phyloP scores from a whole-genome alignment of 1,284 basidiomycete species.

The Afroboletus lepidellus region DNA sequence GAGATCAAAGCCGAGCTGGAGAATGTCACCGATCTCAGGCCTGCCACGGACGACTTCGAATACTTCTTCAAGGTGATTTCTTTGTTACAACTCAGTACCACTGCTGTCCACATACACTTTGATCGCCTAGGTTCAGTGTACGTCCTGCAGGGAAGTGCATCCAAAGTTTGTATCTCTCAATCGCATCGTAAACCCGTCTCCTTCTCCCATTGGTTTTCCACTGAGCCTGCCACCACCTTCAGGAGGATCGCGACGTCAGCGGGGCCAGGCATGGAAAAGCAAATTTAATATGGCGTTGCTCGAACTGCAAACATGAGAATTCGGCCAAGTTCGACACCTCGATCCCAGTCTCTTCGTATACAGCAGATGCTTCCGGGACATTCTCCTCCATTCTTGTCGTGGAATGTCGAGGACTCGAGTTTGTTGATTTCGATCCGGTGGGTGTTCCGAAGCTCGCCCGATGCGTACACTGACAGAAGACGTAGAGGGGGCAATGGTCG shows the following conservation, averaged over 20 bases:
- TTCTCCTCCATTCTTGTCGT: conserved; percentile 62
- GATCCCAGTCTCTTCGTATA: conserved; percentile 53
- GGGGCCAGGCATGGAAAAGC: conserved; percentile 66
- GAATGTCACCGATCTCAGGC: conserved; percentile 67
- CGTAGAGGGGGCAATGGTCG: conserved; percentile 59
- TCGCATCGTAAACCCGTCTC: conserved; percentile 46
- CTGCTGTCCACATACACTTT: neutral
- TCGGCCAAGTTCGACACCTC: conserved; percentile 73
- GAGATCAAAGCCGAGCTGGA: conserved; percentile 78
- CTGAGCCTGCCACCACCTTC: conserved; percentile 3
- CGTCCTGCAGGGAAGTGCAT: conserved; percentile 71
- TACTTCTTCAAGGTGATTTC: conserved; percentile 69
- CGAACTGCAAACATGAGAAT: conserved; percentile 72
- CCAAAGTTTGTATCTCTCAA: conserved; percentile 70
- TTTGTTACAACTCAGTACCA: neutral
- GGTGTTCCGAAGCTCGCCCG: conserved; percentile 34
- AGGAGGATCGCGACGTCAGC: conserved; percentile 64
- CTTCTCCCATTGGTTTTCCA: neutral
- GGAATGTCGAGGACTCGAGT: conserved; percentile 79
- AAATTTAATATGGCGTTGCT: conserved; percentile 78
- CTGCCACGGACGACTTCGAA: conserved; percentile 64
- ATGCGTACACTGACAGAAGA: conserved; percentile 4
- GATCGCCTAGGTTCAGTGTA: conserved; percentile 67
- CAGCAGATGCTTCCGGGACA: conserved; percentile 51
- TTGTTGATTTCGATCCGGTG: conserved; percentile 64